Evolutionary conservation across 2,329 filamentous ascomycete genomes (phyloP), one percentile per base, ranked within the genome.

Genomic region (Penicillium sp.): DNA sequence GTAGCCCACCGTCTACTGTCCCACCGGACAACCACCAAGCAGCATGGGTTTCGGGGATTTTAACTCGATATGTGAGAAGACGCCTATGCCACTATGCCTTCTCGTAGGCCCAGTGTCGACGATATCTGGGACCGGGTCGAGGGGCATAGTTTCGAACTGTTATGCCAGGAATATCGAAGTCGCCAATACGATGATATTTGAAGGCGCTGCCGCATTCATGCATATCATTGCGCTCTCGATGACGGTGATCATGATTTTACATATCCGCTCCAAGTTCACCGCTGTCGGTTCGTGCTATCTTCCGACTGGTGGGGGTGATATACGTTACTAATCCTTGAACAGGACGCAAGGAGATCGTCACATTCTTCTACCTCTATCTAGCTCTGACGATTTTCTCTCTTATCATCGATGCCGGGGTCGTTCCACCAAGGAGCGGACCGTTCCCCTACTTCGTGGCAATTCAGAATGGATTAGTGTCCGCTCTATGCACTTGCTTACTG

Each of bases 151-250:
- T 73, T 86, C 94, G 54, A 85, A 87, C 69, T 99, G 94, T 81
- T 97, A 93, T 78, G 90, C 94, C 56, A 87, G 94, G 56, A 95
- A 94, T 68, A 93, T 99, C 74, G 92, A 97, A 76, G 77, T 97
- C 64, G 94, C 92, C 65, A 99, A 99, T 78, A 99, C 94, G 40
- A 93, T 97, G 78, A 99, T 99, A 70, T 99, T 99, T 73, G 87
- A 97, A 77, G 90, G 88, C 70, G 94, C 92, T 26, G 87, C 92
- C 22, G 90, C 90, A 59, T 92, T 93, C 70, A 90, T 94, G 78
- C 94, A 99, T 75, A 97, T 99, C 64, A 79, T 89, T 54, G 90
- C 93, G 14, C 80, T 99, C 56, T 80, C 87, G 66, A 97, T 99
- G 93, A 95, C 92, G 4, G 89, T 93, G 8, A 88, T 96, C 68